Percentiles rank a stretch among this genome's conserved stretches.
Evolutionary conservation across 305 asterid genomes (phyloP).

Genomic region (Fraxinus nigra): DNA sequence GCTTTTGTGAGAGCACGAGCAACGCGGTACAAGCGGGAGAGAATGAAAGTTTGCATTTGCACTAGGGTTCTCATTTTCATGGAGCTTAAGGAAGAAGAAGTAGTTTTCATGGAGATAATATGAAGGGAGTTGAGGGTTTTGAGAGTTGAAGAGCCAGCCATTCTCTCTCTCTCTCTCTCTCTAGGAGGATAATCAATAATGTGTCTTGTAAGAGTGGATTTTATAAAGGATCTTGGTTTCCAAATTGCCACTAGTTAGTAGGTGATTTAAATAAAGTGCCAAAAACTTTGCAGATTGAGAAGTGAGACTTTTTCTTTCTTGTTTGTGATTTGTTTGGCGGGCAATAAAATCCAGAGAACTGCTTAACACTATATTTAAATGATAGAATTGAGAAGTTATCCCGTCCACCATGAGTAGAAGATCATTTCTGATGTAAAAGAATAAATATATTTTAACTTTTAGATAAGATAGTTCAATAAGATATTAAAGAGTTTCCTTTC

Average conservation of each 20-base stretch:
- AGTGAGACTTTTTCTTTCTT: conserved; percentile 33
- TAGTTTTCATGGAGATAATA: conserved; percentile 38
- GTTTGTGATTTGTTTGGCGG: conserved; percentile 8
- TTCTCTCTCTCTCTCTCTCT: conserved; percentile 3
- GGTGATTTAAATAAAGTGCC: conserved; percentile 60
- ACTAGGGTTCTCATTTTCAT: conserved; percentile 64
- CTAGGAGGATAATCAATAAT: conserved; percentile 14
- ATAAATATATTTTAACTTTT: not conserved
- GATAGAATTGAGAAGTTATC: no score
- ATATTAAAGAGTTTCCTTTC: no score
- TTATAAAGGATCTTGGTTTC: conserved; percentile 59
- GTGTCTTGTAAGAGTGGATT: conserved; percentile 37
- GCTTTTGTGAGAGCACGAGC: conserved; percentile 57
- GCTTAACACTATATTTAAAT: not conserved
- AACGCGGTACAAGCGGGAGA: conserved; percentile 62
- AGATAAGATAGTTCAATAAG: not conserved
- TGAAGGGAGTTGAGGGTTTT: conserved; percentile 41
- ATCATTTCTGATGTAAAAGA: not conserved
- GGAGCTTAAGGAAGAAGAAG: conserved; percentile 35
- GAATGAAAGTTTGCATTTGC: conserved; percentile 64
- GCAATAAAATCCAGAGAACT: not conserved
- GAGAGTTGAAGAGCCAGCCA: conserved; percentile 42
- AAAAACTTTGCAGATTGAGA: conserved; percentile 59
- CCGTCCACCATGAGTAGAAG: no score
- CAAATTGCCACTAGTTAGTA: conserved; percentile 46